Evolutionary conservation across 148 eudicot genomes (phyloP).

Genomic region (Rhododendron vialii): DNA sequence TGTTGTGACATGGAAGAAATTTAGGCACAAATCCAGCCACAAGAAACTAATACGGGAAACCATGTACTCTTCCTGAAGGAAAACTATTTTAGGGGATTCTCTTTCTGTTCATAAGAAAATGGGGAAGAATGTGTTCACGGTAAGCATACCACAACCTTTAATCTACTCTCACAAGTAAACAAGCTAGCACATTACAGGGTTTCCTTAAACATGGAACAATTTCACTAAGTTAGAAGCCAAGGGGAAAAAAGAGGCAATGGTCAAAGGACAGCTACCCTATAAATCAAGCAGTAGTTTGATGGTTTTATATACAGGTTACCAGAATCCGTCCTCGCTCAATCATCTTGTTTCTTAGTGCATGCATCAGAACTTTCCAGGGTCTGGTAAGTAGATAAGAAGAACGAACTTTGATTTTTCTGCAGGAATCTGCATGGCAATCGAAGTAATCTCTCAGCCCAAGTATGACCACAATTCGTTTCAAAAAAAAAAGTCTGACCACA

Average conservation of each 20-base stretch:
- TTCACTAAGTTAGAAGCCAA: not conserved
- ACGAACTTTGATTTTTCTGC: slow-evolving; percentile 71
- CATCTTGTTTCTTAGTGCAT: slow-evolving; percentile 17
- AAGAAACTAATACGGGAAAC: not conserved
- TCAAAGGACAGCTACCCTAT: not conserved
- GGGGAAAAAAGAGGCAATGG: not conserved
- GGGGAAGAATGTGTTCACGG: not conserved
- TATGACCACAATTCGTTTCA: not conserved
- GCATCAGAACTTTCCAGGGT: slow-evolving; percentile 28
- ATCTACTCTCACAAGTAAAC: not conserved
- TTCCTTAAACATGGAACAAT: no score
- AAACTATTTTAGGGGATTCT: not conserved
- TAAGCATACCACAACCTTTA: not conserved
- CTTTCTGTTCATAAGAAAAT: not conserved
- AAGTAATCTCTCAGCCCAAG: slow-evolving; percentile 6
- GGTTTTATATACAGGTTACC: not conserved
- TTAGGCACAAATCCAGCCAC: not conserved
- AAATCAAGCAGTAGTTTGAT: not conserved
- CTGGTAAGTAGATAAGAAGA: slow-evolving; percentile 59
- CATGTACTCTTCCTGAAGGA: not conserved
- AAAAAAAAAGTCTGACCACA: not conserved
- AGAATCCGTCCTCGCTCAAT: slow-evolving; percentile 13
- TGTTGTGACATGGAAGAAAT: not conserved
- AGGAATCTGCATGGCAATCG: slow-evolving; percentile 55
- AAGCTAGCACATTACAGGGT: not conserved